A percentile compares a stretch with the other conserved stretches of the same genome.
Conservation (phyloP, 352 stramenopile genomes). For the Pseudoperonospora humuli region DNA sequence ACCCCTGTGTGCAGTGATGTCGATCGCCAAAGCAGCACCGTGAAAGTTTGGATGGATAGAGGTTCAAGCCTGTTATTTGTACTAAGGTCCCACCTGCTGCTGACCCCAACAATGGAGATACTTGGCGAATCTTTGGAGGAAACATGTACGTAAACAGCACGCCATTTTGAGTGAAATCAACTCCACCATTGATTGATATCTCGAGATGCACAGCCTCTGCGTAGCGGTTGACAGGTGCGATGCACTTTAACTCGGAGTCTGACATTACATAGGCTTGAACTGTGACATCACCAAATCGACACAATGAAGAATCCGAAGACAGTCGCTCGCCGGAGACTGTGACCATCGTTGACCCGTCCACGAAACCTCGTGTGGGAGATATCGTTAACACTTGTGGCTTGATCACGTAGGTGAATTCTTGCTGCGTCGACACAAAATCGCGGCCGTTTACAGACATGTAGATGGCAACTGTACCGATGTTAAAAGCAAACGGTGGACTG, state of each 20-base stretch:
- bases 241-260: slow-evolving; percentile 29
- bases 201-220: slow-evolving; percentile 41
- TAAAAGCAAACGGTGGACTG: slow-evolving; percentile 24
- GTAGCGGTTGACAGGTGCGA: slow-evolving; percentile 26
- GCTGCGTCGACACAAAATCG: slow-evolving; percentile 47
- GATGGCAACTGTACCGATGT: slow-evolving; percentile 16
- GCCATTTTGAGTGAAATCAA: slow-evolving; percentile 80
- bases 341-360: slow-evolving; percentile 51
- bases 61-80: slow-evolving; percentile 41
- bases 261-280: slow-evolving; percentile 39
- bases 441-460: slow-evolving; percentile 65
- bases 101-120: slow-evolving; percentile 41
- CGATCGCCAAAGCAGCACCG: slow-evolving; percentile 58
- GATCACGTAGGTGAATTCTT: slow-evolving; percentile 43
- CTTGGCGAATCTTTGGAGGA: slow-evolving; percentile 34
- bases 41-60: slow-evolving; percentile 46
- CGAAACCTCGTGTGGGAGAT: slow-evolving; percentile 35
- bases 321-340: slow-evolving; percentile 39
- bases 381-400: slow-evolving; percentile 35
- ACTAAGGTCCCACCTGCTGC: slow-evolving; percentile 44
- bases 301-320: slow-evolving; percentile 28
- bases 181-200: slow-evolving; percentile 81
- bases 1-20: slow-evolving; percentile 29
- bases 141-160: slow-evolving; percentile 55
- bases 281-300: slow-evolving; percentile 34